Evolutionary conservation across 305 asterid species (phyloP).

Genomic region (Rubia occidens): DNA sequence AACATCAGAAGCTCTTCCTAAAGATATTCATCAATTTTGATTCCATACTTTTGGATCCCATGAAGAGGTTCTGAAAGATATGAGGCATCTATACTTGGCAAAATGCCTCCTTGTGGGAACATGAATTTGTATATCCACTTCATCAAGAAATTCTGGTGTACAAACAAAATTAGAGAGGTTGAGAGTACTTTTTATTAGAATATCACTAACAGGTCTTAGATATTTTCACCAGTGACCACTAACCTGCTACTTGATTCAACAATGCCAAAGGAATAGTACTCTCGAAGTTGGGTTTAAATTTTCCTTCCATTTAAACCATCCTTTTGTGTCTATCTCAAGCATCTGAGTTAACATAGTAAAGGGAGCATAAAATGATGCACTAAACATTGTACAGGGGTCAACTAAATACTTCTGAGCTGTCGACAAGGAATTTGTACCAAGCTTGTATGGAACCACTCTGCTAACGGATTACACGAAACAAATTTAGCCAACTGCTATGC

Average conservation of each 20-base stretch:
- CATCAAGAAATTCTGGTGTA: slow-evolving; percentile 97
- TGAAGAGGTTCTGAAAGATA: slow-evolving; percentile 84
- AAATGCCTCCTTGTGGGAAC: slow-evolving; percentile 83
- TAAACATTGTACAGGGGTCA: neutral
- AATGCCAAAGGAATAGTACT: slow-evolving; percentile 79
- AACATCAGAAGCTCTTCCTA: neutral
- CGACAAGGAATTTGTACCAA: neutral
- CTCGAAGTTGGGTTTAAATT: slow-evolving; percentile 62
- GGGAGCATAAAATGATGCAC: neutral
- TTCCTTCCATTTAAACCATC: slow-evolving; percentile 86
- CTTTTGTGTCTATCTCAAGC: slow-evolving; percentile 68
- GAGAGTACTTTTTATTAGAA: no score
- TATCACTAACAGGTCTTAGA: no score
- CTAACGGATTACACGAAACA: neutral
- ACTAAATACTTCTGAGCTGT: neutral
- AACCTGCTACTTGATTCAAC: slow-evolving; percentile 96
- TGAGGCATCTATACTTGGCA: slow-evolving; percentile 88
- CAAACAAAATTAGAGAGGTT: no score
- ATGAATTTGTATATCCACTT: slow-evolving; percentile 92
- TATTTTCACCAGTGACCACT: slow-evolving; percentile 29
- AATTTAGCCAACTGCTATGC: no score
- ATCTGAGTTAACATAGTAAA: slow-evolving; percentile 61
- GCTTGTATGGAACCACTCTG: no score
- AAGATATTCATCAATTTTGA: slow-evolving; percentile 9
- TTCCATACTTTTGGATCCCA: slow-evolving; percentile 93